Evolutionary conservation across 306 rosid genomes (phyloP).

Genomic region (Sicyos edulis): DNA sequence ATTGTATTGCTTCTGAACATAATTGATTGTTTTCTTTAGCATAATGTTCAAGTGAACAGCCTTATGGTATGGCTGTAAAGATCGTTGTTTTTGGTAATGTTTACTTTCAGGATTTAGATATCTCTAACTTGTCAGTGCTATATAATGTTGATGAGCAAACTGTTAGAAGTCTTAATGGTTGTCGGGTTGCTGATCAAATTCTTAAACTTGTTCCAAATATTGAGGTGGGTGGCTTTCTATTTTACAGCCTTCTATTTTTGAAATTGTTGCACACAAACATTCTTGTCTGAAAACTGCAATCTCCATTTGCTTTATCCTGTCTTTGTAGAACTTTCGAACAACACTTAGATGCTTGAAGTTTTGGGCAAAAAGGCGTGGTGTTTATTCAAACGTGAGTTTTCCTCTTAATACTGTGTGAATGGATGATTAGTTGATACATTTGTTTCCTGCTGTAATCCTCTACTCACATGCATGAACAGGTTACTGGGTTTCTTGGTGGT

Average conservation of each 20-base stretch:
- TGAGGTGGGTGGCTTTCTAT: conserved; percentile 50
- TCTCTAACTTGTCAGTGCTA: conserved; percentile 66
- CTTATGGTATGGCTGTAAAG: neutral
- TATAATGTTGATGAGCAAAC: conserved; percentile 78
- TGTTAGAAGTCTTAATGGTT: conserved; percentile 92
- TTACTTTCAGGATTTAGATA: conserved; percentile 70
- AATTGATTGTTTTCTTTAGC: too few relatives aligned
- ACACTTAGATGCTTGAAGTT: conserved; percentile 83
- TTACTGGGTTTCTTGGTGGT: conserved; percentile 98
- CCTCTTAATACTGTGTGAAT: neutral
- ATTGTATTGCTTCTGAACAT: too few relatives aligned
- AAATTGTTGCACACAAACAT: conserved; percentile 26
- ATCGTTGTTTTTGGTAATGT: neutral
- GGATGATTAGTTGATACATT: conserved; percentile 3
- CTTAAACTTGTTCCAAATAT: conserved; percentile 90
- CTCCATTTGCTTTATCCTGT: neutral
- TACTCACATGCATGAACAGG: conserved; percentile 37
- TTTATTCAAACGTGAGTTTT: conserved; percentile 86
- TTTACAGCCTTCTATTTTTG: conserved; percentile 21
- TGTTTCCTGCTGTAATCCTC: neutral
- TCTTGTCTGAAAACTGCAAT: conserved; percentile 11
- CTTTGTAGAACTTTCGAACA: conserved; percentile 68
- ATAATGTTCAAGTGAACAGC: neutral
- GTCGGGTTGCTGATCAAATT: conserved; percentile 98
- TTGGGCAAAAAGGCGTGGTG: conserved; percentile 98